Conservation (phyloP, 495 filamentous ascomycete genomes). For the Chaetomidium leptoderma region DNA sequence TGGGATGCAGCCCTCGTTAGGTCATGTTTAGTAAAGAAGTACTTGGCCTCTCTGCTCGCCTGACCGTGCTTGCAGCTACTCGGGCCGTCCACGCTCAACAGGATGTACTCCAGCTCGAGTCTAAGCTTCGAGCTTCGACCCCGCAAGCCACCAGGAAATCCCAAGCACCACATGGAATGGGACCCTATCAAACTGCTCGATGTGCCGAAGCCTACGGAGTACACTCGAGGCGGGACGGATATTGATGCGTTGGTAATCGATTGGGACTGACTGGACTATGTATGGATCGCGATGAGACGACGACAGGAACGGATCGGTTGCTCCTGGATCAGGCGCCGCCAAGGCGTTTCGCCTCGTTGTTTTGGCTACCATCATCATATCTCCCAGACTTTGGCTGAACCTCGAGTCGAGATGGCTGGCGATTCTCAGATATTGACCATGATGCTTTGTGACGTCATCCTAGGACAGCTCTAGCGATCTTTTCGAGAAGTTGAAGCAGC, state of each 20-base stretch:
- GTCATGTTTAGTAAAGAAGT: not conserved
- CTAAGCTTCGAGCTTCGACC: too few relatives aligned
- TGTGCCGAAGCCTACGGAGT: too few relatives aligned
- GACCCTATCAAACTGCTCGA: too few relatives aligned
- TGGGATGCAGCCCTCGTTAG: not conserved
- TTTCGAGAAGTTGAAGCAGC: not conserved
- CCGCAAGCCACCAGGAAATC: too few relatives aligned
- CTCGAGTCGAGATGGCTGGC: too few relatives aligned
- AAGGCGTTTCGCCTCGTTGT: not conserved
- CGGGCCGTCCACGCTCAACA: too few relatives aligned
- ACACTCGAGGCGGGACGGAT: too few relatives aligned
- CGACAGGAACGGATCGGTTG: not conserved
- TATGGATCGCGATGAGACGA: not conserved
- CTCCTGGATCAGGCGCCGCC: not conserved
- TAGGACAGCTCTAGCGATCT: not conserved
- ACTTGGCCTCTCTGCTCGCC: not conserved
- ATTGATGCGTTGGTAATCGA: too few relatives aligned
- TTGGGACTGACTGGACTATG: too few relatives aligned
- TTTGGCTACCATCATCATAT: not conserved
- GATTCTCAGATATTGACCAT: not conserved
- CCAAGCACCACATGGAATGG: too few relatives aligned
- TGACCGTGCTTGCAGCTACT: not conserved
- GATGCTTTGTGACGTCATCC: conserved; percentile 2
- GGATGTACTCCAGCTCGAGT: too few relatives aligned
- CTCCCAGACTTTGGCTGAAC: too few relatives aligned